Evolutionary conservation across 108 stramenopile species (phyloP).

Genomic region (Thalassiosira profunda): DNA sequence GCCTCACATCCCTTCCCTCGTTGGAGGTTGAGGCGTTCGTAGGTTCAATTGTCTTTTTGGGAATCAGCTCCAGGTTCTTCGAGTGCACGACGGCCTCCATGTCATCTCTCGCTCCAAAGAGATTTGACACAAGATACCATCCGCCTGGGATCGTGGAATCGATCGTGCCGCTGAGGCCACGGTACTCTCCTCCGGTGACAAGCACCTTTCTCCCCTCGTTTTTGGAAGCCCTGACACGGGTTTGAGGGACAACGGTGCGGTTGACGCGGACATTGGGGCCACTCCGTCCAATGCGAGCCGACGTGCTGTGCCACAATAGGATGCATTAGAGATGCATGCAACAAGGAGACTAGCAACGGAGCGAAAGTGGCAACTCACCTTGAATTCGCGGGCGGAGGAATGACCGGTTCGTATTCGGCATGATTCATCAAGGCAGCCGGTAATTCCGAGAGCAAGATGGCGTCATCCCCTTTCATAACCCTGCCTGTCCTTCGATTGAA

Average conservation of each 20-base stretch:
- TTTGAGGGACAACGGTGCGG: slow-evolving; percentile 31
- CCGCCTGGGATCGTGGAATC: slow-evolving; percentile 34
- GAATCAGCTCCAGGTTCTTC: slow-evolving; percentile 25
- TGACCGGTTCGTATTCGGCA: slow-evolving; percentile 51
- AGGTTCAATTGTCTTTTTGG: not conserved
- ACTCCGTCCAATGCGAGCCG: slow-evolving; percentile 27
- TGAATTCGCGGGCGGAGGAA: slow-evolving; percentile 16
- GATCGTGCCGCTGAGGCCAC: slow-evolving; percentile 34
- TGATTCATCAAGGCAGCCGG: slow-evolving; percentile 31
- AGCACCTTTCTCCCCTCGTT: slow-evolving; percentile 36
- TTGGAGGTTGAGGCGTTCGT: not conserved
- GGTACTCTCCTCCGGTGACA: slow-evolving; percentile 37
- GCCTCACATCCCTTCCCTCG: not conserved
- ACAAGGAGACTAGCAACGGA: not conserved
- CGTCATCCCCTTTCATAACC: slow-evolving; percentile 42
- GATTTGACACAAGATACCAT: slow-evolving; percentile 45
- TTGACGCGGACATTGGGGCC: slow-evolving; percentile 34
- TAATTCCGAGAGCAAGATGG: slow-evolving; percentile 31
- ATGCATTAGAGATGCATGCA: not conserved
- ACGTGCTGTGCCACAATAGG: not conserved
- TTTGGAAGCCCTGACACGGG: slow-evolving; percentile 28
- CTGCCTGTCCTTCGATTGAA: slow-evolving; percentile 49
- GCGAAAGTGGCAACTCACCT: not conserved
- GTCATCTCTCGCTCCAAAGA: slow-evolving; percentile 21
- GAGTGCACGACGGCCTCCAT: slow-evolving; percentile 28